A percentile compares a stretch with the other conserved stretches of the same genome.
Evolutionary conservation across 164 flowering plant genomes (phyloP).

Genomic region (Malania oleifera): DNA sequence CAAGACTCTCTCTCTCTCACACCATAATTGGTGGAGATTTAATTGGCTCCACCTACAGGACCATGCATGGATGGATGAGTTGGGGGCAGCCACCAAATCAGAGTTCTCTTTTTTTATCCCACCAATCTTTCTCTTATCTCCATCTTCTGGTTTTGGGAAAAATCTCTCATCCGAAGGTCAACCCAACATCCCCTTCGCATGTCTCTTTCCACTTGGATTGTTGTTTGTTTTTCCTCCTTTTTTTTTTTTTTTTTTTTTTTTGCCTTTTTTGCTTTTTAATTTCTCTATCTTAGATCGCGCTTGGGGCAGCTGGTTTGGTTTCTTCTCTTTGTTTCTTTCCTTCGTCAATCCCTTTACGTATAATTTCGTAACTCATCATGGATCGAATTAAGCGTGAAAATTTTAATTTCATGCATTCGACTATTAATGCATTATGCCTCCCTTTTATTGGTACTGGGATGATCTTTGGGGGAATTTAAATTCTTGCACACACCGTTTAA

Average conservation of each 20-base stretch:
- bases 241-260: slow-evolving; percentile 13
- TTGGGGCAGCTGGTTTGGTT: too few species aligned
- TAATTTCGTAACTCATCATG: too few species aligned
- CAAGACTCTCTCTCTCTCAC: slow-evolving; percentile 22
- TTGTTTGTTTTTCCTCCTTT: slow-evolving; percentile 7
- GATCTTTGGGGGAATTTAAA: too few species aligned
- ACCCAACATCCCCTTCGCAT: slow-evolving; percentile 30
- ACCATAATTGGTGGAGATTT: slow-evolving; percentile 23
- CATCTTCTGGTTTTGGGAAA: slow-evolving; percentile 6
- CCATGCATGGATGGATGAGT: not conserved
- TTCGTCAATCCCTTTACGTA: not conserved
- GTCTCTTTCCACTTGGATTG: slow-evolving; percentile 22
- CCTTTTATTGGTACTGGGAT: too few species aligned
- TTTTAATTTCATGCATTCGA: too few species aligned
- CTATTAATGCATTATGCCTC: too few species aligned
- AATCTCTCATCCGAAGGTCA: slow-evolving; percentile 26
- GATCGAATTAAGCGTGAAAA: too few species aligned
- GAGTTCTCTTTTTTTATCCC: slow-evolving; percentile 7
- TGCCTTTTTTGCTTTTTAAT: not conserved
- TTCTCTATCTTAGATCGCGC: slow-evolving; percentile 3
- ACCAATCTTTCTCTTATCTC: slow-evolving; percentile 9
- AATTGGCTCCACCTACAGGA: slow-evolving; percentile 35
- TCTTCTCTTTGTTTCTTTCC: not conserved
- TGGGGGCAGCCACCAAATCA: slow-evolving; percentile 19
- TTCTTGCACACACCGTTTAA: too few species aligned